These are phyloP conservation scores for Debaryomycetaceae sp. DNA, from an alignment of 1,139 yeast species.

Conservation along the genomic window DNA sequence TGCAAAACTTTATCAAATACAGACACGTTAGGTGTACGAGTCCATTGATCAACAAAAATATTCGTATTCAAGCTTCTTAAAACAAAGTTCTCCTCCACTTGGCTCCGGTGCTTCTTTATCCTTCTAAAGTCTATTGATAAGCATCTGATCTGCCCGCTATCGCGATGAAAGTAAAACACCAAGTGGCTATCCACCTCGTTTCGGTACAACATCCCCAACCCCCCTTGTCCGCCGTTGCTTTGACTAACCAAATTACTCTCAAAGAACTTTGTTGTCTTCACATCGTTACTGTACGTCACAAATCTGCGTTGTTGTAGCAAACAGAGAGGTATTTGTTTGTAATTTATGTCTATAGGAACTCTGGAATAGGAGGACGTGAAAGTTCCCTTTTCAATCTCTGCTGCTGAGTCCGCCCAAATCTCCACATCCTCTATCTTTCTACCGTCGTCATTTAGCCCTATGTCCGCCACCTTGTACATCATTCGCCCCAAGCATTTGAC, in stretches of 20 bases:
- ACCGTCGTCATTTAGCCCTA: slow-evolving; percentile 6
- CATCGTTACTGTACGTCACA: slow-evolving; percentile 23
- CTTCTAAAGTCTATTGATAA: slow-evolving; percentile 14
- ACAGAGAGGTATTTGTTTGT: slow-evolving; percentile 26
- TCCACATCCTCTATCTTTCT: slow-evolving; percentile 19
- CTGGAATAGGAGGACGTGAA: slow-evolving; percentile 4
- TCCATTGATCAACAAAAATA: slow-evolving; percentile 4
- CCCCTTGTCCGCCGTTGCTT: slow-evolving; percentile 5
- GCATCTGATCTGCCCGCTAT: slow-evolving; percentile 11
- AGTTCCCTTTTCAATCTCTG: background rate
- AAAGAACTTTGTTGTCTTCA: slow-evolving; percentile 24
- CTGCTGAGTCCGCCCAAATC: slow-evolving; percentile 16
- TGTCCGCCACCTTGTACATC: background rate
- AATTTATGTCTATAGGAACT: slow-evolving; percentile 15
- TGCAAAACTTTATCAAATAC: slow-evolving; percentile 37
- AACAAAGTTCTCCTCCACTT: background rate
- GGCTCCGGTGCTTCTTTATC: slow-evolving; percentile 1
- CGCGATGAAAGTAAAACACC: slow-evolving; percentile 16
- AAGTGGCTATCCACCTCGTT: slow-evolving; percentile 13
- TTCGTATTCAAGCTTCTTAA: background rate
- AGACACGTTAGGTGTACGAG: slow-evolving; percentile 12
- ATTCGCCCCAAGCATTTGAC: background rate
- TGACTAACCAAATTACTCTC: slow-evolving; percentile 14
- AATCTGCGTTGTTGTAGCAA: slow-evolving; percentile 22
- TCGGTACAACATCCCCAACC: slow-evolving; percentile 16